Evolutionary conservation across 805 yeast genomes (phyloP).

Genomic region (Teunomyces barrocoloradensis): DNA sequence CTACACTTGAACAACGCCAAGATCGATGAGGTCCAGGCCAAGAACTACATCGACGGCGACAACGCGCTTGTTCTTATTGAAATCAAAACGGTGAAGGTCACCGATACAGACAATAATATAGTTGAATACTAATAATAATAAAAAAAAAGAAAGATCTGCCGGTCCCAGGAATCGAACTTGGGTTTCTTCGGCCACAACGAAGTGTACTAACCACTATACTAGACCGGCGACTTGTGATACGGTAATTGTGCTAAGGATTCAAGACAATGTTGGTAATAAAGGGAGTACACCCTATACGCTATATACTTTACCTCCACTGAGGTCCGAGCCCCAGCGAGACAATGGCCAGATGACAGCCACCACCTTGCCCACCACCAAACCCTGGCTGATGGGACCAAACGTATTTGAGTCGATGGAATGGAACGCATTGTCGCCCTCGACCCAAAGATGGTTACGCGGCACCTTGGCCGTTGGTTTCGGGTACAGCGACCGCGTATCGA

Average conservation of each 20-base stretch:
- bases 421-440: slow-evolving; percentile 82
- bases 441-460: slow-evolving; percentile 87
- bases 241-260: neutral
- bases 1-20: slow-evolving; percentile 62
- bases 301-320: slow-evolving; percentile 14
- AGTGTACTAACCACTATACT: slow-evolving; percentile 50
- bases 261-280: neutral
- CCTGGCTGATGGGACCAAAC: slow-evolving; percentile 86
- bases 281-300: neutral
- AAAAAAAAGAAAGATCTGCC: slow-evolving; percentile 30
- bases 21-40: slow-evolving; percentile 66
- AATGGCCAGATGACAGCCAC: slow-evolving; percentile 67
- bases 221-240: slow-evolving; percentile 34
- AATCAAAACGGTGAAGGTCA: slow-evolving; percentile 68
- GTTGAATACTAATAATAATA: slow-evolving; percentile 21
- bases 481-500: slow-evolving; percentile 61
- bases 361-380: slow-evolving; percentile 77
- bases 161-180: slow-evolving; percentile 53
- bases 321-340: slow-evolving; percentile 27
- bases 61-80: slow-evolving; percentile 65
- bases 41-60: slow-evolving; percentile 47
- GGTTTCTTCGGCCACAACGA: slow-evolving; percentile 52
- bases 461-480: slow-evolving; percentile 59
- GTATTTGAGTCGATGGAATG: slow-evolving; percentile 83
- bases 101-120: slow-evolving; percentile 70